These are phyloP conservation scores for Phlebopus sp. DNA, from an alignment of 1,284 basidiomycete species.

Conservation along the genomic window DNA sequence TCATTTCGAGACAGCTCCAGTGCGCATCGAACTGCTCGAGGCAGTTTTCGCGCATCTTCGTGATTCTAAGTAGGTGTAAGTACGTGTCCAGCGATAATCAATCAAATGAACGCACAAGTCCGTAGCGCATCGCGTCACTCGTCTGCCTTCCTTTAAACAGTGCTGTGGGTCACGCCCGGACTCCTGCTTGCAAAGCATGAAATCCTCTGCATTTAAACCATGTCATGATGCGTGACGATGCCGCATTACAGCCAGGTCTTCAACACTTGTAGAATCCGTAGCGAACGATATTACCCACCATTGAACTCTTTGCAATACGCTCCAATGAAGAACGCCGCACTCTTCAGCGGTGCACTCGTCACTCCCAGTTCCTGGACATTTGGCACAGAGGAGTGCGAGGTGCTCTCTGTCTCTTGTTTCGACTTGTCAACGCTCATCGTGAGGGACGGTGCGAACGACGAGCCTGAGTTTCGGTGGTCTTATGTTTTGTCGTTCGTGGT, in stretches of 20 bases:
- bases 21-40: constrained; percentile 87
- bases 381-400: constrained; percentile 77
- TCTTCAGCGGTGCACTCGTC: constrained; percentile 94
- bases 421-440: constrained; percentile 52
- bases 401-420: constrained; percentile 62
- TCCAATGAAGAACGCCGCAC: constrained; percentile 96
- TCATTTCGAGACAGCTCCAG: constrained; percentile 92
- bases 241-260: background rate
- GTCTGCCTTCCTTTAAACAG: constrained; percentile 94
- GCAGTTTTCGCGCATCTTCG: constrained; percentile 93
- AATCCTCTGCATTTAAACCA: constrained; percentile 73
- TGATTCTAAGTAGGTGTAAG: constrained; percentile 56
- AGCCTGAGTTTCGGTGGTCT: background rate
- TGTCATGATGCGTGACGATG: background rate
- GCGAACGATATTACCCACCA: constrained; percentile 53
- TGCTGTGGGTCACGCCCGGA: constrained; percentile 81
- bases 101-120: constrained; percentile 72
- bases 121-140: constrained; percentile 93
- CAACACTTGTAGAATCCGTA: background rate
- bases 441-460: background rate
- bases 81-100: background rate
- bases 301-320: constrained; percentile 96
- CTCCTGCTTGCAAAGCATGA: constrained; percentile 98
- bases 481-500: background rate
- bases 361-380: constrained; percentile 89